phyloP scores from a whole-genome alignment of 331 rosid genomes.

The Acacia concinna region DNA sequence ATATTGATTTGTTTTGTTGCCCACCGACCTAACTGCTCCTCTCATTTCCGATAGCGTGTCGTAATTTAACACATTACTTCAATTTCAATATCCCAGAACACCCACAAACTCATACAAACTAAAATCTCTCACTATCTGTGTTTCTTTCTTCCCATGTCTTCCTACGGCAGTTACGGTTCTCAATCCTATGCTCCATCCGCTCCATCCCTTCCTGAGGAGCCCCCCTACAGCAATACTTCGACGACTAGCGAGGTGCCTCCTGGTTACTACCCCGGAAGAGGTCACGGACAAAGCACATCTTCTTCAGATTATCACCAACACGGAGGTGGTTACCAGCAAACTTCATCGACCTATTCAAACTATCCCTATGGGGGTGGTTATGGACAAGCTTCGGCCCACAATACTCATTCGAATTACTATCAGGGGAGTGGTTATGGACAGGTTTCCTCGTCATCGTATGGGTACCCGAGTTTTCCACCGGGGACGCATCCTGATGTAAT shows the following conservation, averaged over 20 bases:
- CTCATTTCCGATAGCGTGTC: background rate
- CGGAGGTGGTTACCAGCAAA: conserved; percentile 24
- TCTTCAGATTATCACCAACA: conserved; percentile 22
- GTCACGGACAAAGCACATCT: background rate
- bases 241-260: conserved; percentile 9
- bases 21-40: background rate
- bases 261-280: background rate
- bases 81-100: background rate
- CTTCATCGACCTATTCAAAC: conserved; percentile 7
- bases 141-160: conserved; percentile 40
- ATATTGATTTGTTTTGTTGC: background rate
- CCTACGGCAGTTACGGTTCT: conserved; percentile 42
- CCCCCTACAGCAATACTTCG: background rate
- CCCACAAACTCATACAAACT: background rate
- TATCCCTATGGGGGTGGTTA: conserved; percentile 6
- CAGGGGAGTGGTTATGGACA: conserved; percentile 15
- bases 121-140: background rate
- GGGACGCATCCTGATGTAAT: conserved; percentile 73
- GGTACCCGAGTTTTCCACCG: conserved; percentile 53
- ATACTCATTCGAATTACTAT: conserved; percentile 17
- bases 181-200: conserved; percentile 62
- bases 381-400: background rate
- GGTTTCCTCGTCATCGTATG: conserved; percentile 31
- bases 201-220: conserved; percentile 47
- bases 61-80: background rate